Evolutionary conservation across 495 filamentous ascomycete genomes (phyloP).

Genomic region (Hyaloscypha finlandica): DNA sequence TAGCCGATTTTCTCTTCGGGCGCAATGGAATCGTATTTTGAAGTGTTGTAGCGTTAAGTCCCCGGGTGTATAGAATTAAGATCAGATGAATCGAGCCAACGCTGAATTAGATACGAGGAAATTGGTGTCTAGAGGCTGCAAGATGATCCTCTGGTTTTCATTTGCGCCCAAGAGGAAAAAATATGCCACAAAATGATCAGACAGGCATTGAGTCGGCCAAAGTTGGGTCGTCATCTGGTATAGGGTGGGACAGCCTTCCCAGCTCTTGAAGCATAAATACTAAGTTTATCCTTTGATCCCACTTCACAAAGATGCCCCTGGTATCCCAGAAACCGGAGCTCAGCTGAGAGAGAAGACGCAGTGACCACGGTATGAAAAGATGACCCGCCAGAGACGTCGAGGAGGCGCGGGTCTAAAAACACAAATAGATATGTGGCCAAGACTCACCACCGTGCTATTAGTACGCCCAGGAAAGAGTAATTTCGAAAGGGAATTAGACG

Average conservation of each 20-base stretch:
- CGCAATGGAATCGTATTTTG: background rate
- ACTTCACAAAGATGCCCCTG: background rate
- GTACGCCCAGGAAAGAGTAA: constrained; percentile 1
- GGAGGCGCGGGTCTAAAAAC: background rate
- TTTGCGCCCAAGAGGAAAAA: background rate
- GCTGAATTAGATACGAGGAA: background rate
- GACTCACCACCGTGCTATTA: constrained; percentile 22
- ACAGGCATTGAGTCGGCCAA: background rate
- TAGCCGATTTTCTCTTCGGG: background rate
- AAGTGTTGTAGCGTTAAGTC: background rate
- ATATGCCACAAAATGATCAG: background rate
- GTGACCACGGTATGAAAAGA: background rate
- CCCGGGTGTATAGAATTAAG: background rate
- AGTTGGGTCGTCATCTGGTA: background rate
- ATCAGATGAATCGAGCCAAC: no score
- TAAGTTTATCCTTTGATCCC: background rate
- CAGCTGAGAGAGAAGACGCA: background rate
- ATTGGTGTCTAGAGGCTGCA: background rate
- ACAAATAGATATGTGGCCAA: background rate
- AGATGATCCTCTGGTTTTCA: background rate
- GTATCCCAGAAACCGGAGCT: background rate
- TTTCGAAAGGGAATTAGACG: background rate
- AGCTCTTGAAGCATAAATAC: background rate
- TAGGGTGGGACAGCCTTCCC: background rate
- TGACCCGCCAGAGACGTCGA: background rate